Evolutionary conservation across 2,329 filamentous ascomycete genomes (phyloP).

Genomic region (Botrytis pseudocinerea): DNA sequence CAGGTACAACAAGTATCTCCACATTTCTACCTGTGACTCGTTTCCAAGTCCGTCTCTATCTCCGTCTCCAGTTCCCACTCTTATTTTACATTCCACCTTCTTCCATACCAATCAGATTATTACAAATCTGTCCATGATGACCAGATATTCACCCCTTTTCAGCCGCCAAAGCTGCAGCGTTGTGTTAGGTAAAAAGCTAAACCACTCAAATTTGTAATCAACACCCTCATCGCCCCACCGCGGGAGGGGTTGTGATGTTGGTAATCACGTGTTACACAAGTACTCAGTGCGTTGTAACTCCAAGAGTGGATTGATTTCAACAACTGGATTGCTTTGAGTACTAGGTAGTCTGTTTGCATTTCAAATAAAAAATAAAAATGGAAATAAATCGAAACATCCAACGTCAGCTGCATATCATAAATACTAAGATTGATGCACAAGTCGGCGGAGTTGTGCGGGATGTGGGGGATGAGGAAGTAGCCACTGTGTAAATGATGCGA

Average conservation of each 20-base stretch:
- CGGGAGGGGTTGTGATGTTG: neutral
- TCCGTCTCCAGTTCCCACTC: neutral
- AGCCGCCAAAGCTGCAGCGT: neutral
- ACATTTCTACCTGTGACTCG: neutral
- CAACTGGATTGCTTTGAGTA: neutral
- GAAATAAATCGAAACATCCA: too few species aligned
- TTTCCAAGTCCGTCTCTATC: neutral
- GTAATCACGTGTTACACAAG: constrained; percentile 17
- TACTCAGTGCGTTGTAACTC: neutral
- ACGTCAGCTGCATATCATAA: neutral
- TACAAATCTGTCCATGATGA: neutral
- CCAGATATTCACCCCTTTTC: neutral
- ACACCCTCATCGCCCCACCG: neutral
- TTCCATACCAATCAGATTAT: neutral
- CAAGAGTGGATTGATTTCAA: neutral
- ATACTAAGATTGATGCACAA: neutral
- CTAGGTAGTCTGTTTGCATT: neutral
- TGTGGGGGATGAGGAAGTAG: neutral
- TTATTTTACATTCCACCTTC: neutral
- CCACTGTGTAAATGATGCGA: neutral
- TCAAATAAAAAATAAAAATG: neutral
- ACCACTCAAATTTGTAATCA: neutral
- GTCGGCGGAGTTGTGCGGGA: neutral
- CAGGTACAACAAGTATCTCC: neutral
- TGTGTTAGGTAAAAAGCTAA: neutral